Evolutionary conservation across 495 filamentous ascomycete species (phyloP).

Genomic region (Staphylotrichum longicolle): DNA sequence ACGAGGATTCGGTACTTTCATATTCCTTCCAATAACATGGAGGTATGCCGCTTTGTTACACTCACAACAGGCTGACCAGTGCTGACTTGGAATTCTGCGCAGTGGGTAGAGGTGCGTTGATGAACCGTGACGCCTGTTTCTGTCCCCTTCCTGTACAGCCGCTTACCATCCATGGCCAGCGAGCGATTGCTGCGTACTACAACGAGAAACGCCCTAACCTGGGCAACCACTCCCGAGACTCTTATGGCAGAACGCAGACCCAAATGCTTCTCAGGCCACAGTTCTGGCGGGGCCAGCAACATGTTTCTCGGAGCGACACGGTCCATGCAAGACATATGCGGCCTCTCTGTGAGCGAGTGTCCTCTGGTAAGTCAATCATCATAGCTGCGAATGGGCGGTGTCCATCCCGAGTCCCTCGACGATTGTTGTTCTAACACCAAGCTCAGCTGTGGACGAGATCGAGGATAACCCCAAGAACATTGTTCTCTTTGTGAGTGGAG

Average conservation of each 20-base stretch:
- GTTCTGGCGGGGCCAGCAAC: slow-evolving; percentile 34
- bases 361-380: slow-evolving; percentile 25
- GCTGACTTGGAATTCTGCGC: slow-evolving; percentile 6
- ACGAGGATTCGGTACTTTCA: slow-evolving; percentile 24
- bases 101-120: slow-evolving; percentile 27
- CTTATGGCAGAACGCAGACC: not conserved
- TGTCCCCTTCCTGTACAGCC: too few relatives aligned
- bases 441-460: slow-evolving; percentile 15
- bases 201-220: slow-evolving; percentile 14
- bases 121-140: too few relatives aligned
- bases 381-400: not conserved
- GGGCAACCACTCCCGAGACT: not conserved
- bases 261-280: slow-evolving; percentile 33
- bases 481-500: slow-evolving; percentile 38
- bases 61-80: not conserved
- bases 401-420: not conserved
- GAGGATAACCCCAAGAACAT: slow-evolving; percentile 36
- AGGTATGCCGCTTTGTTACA: slow-evolving; percentile 5
- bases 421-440: not conserved
- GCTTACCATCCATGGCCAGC: slow-evolving; percentile 9
- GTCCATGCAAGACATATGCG: slow-evolving; percentile 43
- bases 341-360: slow-evolving; percentile 35
- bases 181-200: slow-evolving; percentile 28
- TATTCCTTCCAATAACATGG: slow-evolving; percentile 28
- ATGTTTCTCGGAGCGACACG: slow-evolving; percentile 25